Conservation (phyloP, 345 rosid species). For the Cardamine chenopodiifolia region DNA sequence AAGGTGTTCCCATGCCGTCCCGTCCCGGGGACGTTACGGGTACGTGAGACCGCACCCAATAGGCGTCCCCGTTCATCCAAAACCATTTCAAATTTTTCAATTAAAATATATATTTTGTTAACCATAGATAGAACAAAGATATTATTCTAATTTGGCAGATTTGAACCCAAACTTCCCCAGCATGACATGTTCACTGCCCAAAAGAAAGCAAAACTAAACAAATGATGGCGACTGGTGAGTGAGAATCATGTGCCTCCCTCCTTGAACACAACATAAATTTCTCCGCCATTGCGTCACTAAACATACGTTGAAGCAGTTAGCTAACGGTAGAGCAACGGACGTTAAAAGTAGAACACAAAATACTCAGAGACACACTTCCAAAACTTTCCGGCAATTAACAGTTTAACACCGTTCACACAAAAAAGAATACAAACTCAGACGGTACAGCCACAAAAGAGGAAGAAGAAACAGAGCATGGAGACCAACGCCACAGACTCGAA, state of each 20-base stretch:
- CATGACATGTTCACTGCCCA: not conserved
- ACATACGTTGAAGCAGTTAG: not conserved
- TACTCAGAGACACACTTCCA: not conserved
- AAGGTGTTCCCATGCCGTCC: too few species aligned
- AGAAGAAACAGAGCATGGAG: constrained; percentile 87
- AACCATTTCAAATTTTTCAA: too few species aligned
- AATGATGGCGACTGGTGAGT: not conserved
- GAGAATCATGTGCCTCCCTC: constrained; percentile 25
- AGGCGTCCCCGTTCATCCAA: too few species aligned
- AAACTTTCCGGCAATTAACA: constrained; percentile 10
- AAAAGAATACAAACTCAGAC: constrained; percentile 40
- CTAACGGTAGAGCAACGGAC: not conserved
- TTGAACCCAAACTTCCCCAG: not conserved
- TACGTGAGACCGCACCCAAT: too few species aligned
- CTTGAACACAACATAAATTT: not conserved
- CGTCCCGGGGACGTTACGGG: too few species aligned
- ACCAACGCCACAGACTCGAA: constrained; percentile 87
- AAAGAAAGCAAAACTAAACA: constrained; percentile 15
- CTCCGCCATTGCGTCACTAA: constrained; percentile 27
- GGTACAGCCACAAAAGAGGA: constrained; percentile 87
- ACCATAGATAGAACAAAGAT: not conserved
- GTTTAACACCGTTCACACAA: not conserved
- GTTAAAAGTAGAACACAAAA: not conserved
- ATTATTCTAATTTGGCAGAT: not conserved
- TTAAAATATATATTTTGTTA: too few species aligned